Evolutionary conservation across 2,329 filamentous ascomycete species (phyloP), one percentile per base, ranked within the genome.

Genomic region (Talaromyces sp.): DNA sequence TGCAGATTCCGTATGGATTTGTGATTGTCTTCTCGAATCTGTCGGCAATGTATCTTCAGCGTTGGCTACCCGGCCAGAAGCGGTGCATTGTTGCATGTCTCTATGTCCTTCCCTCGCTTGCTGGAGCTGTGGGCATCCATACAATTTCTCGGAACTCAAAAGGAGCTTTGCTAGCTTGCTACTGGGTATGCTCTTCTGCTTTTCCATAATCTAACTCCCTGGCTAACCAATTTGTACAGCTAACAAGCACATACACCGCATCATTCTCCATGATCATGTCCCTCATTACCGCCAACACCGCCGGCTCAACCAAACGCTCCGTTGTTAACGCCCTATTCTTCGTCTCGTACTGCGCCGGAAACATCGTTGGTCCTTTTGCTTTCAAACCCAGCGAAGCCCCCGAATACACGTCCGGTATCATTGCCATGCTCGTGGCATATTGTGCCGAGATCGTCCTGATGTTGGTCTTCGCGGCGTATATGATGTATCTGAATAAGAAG

Each of bases 11-110:
- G n/a, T 43, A 43, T n/a, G 40, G 40, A 1, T 43, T 43, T 43
- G 4, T 43, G 2, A 43, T 43, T 19, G 5, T 43, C 17, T 43
- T 43, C 4, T 43, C 40, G 17, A 43, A 43, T 15, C 36, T 67
- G 1, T 67, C 65, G 2, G 65, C 65, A 5, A 67, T 67, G 65
- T 67, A 67, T 53, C 49, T 67, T 40, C 65, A 67, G 31, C 54
- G 56, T 53, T 67, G 65, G 62, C 62, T 67, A 13, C 61, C 65
- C 1, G 65, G 65, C 11, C 65, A 67, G 29, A 67, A 61, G 34
- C 36, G 65, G 8, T 67, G 65, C 25, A 19, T 67, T 29, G 65
- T 67, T 6, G 65, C 61, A 19, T 31, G 53, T 22, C 19, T 64
- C 10, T 67, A 67, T 49, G 61, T 67, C 0, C 60, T 62, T 34